These are phyloP conservation scores for Scolecobasidium constrictum DNA, from an alignment of 2,329 filamentous ascomycete species.

Conservation along the genomic window DNA sequence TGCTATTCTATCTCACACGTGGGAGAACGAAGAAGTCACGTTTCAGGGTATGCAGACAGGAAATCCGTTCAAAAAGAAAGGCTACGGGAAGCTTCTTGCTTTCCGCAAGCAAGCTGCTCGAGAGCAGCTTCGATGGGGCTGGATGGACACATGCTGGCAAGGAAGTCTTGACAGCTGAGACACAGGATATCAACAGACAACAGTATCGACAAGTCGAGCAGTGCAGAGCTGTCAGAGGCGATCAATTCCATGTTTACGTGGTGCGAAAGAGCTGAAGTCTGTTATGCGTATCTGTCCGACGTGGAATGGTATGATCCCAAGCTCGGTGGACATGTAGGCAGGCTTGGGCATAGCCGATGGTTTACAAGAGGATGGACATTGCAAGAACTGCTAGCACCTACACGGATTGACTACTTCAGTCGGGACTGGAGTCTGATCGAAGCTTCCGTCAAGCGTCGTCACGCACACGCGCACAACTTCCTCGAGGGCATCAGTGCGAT, in stretches of 20 bases:
- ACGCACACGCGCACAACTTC: background rate
- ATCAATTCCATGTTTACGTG: conserved; percentile 1
- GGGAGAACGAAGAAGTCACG: conserved; percentile 16
- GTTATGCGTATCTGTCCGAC: background rate
- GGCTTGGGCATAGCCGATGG: background rate
- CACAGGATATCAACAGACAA: too few relatives aligned
- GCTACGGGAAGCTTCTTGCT: background rate
- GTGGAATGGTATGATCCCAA: too few relatives aligned
- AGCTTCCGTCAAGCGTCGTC: background rate
- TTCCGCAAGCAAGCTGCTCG: background rate
- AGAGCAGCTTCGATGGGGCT: background rate
- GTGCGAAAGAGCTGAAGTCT: background rate
- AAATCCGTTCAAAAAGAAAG: background rate
- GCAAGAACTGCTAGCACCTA: background rate
- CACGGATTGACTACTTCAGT: background rate
- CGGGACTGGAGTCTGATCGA: background rate
- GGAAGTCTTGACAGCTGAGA: too few relatives aligned
- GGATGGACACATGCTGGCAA: background rate
- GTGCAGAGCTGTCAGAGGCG: background rate
- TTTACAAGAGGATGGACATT: background rate
- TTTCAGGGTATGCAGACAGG: conserved; percentile 13
- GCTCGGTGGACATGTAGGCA: background rate
- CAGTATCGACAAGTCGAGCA: background rate
- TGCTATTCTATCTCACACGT: conserved; percentile 17
- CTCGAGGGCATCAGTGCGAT: background rate